Conservation (phyloP, 2,329 filamentous ascomycete genomes). For the Botrytis aclada region DNA sequence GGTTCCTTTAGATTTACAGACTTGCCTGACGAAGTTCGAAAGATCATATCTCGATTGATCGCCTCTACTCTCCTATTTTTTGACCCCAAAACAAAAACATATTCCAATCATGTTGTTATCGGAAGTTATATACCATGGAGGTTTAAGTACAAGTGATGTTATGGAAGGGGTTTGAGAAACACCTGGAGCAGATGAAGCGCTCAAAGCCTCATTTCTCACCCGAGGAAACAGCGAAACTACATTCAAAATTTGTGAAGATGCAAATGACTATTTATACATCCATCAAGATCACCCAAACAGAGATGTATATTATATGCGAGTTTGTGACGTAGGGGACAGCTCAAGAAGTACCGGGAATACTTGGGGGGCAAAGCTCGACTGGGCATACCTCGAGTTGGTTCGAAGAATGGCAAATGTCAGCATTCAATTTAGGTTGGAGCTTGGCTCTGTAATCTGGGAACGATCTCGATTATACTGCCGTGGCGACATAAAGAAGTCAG, state of each 20-base stretch:
- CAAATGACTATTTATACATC: not conserved
- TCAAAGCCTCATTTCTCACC: no score
- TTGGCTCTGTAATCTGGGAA: not conserved
- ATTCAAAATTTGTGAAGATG: not conserved
- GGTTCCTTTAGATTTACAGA: not conserved
- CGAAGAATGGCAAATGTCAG: not conserved
- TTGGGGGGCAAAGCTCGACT: not conserved
- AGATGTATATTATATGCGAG: not conserved
- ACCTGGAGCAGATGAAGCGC: not conserved
- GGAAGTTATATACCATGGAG: fast-evolving
- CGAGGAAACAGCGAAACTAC: fast-evolving
- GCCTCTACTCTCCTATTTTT: fast-evolving
- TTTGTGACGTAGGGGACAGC: no score
- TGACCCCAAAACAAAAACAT: not conserved
- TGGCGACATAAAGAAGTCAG: no score
- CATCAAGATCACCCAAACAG: not conserved
- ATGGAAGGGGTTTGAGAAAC: not conserved
- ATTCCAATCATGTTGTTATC: not conserved
- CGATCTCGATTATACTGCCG: not conserved
- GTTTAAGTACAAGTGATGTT: fast-evolving
- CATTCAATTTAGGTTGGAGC: not conserved
- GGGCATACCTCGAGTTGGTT: not conserved
- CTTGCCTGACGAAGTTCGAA: not conserved
- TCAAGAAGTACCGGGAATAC: not conserved
- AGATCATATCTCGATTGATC: not conserved